Base-by-base conservation (phyloP, 1,284 basidiomycete species). In the Takashimella koratensis region DNA sequence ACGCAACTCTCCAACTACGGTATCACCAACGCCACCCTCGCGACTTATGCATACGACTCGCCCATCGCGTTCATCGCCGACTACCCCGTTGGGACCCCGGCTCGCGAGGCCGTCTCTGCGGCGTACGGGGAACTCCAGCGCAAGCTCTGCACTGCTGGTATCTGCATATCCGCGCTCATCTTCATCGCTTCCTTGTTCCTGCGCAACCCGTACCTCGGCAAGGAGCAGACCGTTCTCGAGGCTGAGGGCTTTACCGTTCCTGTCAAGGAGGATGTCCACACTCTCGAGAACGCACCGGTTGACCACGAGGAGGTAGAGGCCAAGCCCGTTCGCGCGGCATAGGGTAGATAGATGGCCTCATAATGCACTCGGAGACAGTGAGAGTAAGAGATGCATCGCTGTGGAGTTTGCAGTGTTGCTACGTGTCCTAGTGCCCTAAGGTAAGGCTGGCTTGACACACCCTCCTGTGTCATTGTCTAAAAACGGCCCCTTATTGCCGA, bases 1-100 rank as follows among this genome's bases (percentile, higher is more conserved):
- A 49, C 47, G n/a, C 43, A 52, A 6, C 43, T 67, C 22, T 48
- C 19, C 24, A 23, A 39, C 16, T 44, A 30, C 19, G 62, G 56
- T 2, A 56, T 75, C 6, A 49, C 72, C 46, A 70, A 75, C 52
- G 57, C 65, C 0, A 71, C 71, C 1, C 56, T 74, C 25, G 75
- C 71, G 0, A 47, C 62, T 0, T 51, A 63, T n/a, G 71, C 65
- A 0, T 78, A 74, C 53, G 70, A 54, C 11, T 53, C 59, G 40
- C 76, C 77, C 6, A 59, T 75, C 45, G 66, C 61, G 3, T 69
- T 65, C 52, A 65, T 67, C 24, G 52, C 63, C 25, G 40, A 46
- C 8, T 71, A 77, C 59, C 66, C 71, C 5, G 53, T 66, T 20
- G 74, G 73, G 20, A 73, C 72, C 4, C 64, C 69, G 12, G 71